A percentile compares a stretch with the other conserved stretches of the same genome.
These are phyloP conservation scores for Asparagopsis taxiformis DNA, from an alignment of 31 red algal genomes.

Conservation along the genomic window DNA sequence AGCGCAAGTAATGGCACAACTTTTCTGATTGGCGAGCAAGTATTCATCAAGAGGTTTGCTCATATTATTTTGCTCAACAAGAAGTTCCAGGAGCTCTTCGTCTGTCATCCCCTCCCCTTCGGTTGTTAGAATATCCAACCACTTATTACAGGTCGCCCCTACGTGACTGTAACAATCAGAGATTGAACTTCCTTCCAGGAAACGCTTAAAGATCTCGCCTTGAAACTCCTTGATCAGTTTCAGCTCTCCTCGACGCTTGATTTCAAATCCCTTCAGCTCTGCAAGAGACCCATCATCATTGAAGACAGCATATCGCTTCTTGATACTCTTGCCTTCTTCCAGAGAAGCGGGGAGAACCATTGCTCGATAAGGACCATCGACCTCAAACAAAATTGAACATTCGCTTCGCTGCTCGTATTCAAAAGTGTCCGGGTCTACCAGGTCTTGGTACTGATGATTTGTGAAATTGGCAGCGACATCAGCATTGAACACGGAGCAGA, in stretches of 20 bases:
- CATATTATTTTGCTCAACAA: slow-evolving; percentile 99
- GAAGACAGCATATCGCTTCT: slow-evolving; percentile 99
- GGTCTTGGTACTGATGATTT: slow-evolving; percentile 98
- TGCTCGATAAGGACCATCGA: slow-evolving; percentile 96
- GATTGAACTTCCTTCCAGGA: slow-evolving; percentile 73
- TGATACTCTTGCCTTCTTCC: slow-evolving; percentile 98
- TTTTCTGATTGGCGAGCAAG: slow-evolving; percentile 83
- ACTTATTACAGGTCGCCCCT: slow-evolving; percentile 86
- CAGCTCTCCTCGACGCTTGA: slow-evolving; percentile 97
- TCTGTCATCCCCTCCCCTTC: slow-evolving; percentile 82
- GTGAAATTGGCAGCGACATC: slow-evolving; percentile 90
- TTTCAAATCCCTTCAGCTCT: slow-evolving; percentile 99
- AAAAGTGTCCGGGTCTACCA: slow-evolving; percentile 58
- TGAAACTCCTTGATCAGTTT: slow-evolving; percentile 99
- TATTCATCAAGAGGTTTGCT: slow-evolving; percentile 89
- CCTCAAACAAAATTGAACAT: slow-evolving; percentile 96
- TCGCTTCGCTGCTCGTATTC: slow-evolving; percentile 82
- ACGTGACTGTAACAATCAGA: slow-evolving; percentile 82
- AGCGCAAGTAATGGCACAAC: slow-evolving; percentile 93
- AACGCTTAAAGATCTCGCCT: slow-evolving; percentile 87
- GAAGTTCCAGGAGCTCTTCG: slow-evolving; percentile 74
- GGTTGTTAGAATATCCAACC: slow-evolving; percentile 82
- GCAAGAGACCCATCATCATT: slow-evolving; percentile 93
- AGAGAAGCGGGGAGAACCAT: slow-evolving; percentile 98
- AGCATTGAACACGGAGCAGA: slow-evolving; percentile 91